phyloP scores from a whole-genome alignment of 2,329 filamentous ascomycete genomes.

The Colletotrichum destructivum region DNA sequence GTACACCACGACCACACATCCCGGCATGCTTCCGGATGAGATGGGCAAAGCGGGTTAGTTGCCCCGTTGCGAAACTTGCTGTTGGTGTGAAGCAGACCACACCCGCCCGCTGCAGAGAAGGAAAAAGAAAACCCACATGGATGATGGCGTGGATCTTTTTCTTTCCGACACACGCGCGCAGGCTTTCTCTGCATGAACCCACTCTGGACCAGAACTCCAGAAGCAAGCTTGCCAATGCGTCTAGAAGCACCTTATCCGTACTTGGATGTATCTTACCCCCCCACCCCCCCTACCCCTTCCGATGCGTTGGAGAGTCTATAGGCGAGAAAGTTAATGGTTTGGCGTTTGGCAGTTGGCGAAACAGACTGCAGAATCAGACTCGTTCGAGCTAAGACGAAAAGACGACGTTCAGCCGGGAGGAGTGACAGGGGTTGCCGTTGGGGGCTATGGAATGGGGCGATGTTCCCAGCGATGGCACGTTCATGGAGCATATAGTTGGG shows the following conservation, averaged over 20 bases:
- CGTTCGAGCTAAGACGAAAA: not conserved
- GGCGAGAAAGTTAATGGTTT: no score
- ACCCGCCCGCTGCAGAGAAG: not conserved
- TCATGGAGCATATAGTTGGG: no score
- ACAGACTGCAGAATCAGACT: not conserved
- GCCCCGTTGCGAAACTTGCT: slow-evolving; percentile 4
- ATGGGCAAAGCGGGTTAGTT: slow-evolving; percentile 23
- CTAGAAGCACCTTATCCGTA: slow-evolving; percentile 6
- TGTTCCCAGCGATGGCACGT: slow-evolving; percentile 13
- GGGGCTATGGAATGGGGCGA: slow-evolving; percentile 26
- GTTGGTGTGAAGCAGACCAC: no score
- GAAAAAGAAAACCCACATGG: not conserved
- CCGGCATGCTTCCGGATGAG: slow-evolving; percentile 25
- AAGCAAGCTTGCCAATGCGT: slow-evolving; percentile 29
- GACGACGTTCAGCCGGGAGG: not conserved
- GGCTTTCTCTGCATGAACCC: slow-evolving; percentile 33
- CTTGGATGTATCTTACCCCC: no score
- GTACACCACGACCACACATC: not conserved
- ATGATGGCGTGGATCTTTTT: slow-evolving; percentile 9
- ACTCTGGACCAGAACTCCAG: slow-evolving; percentile 15
- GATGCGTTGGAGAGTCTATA: no score
- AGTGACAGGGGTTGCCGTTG: slow-evolving; percentile 19
- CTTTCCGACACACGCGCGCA: slow-evolving; percentile 26
- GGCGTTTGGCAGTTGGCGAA: no score
- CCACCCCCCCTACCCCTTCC: no score